phyloP scores from a whole-genome alignment of 2,329 filamentous ascomycete species.

The Calonectria hawksworthii region DNA sequence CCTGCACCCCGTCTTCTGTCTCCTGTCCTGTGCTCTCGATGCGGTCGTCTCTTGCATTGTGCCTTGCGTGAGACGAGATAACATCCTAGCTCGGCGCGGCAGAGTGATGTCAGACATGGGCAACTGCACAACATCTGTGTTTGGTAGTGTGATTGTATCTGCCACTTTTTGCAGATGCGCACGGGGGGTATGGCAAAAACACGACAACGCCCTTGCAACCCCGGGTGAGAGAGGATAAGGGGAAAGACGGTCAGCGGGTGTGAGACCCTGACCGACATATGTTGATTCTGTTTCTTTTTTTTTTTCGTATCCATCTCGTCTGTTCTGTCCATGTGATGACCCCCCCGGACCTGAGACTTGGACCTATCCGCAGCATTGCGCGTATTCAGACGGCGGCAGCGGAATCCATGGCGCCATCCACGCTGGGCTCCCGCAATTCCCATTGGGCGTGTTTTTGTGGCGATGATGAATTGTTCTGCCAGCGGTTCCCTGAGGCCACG shows the following conservation, averaged over 20 bases:
- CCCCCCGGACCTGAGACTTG: not conserved
- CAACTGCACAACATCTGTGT: not conserved
- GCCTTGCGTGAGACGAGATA: conserved; percentile 10
- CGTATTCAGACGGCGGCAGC: not conserved
- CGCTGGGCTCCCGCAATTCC: not conserved
- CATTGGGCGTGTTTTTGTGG: conserved; percentile 21
- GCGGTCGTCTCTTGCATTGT: conserved; percentile 10
- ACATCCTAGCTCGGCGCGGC: conserved; percentile 17
- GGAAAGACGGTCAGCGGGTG: not conserved
- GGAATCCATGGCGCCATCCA: not conserved
- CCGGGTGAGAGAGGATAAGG: not conserved
- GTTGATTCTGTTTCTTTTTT: not conserved
- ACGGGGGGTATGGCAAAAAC: not conserved
- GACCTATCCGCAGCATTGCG: conserved; percentile 9
- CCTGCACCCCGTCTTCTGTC: not conserved
- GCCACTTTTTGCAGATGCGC: not conserved
- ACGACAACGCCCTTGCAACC: conserved; percentile 9
- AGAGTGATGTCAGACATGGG: conserved; percentile 23
- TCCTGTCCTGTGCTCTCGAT: not conserved
- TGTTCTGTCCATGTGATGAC: conserved; percentile 22
- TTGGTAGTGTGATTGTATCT: not conserved
- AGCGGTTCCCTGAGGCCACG: conserved; percentile 1
- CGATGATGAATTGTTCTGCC: conserved; percentile 15
- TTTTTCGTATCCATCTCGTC: conserved; percentile 2
- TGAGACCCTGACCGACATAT: not conserved